Evolutionary conservation across 495 filamentous ascomycete species (phyloP), one percentile per base, ranked within the genome.

Genomic region (Trichoderma virens): DNA sequence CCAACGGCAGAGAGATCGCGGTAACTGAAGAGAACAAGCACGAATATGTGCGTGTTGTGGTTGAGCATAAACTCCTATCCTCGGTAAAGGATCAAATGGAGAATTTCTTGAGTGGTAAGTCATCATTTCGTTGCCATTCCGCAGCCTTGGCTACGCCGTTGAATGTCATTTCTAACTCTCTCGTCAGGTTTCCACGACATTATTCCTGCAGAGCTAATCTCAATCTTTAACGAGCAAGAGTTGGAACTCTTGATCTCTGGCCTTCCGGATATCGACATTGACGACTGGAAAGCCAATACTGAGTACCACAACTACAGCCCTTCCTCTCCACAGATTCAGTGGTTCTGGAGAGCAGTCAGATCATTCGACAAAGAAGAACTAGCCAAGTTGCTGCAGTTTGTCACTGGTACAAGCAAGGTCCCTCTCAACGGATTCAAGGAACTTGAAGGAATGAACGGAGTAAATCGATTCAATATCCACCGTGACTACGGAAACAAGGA

Each of bases 1-100:
- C 87, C 47, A 88, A 96, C 69, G 94, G 94, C 38, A 88, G 87
- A 69, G 93, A 97, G 73, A 90, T 97, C 59, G 84, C 90, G 0
- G 95, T 99, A 62, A 98, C 94, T 0, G 90, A 99, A 67, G 93
- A 97, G 66, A 99, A 99, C 78, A 99, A 99, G 81, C 90, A 96
- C 61, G 92, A 97, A 66, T 99, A 98, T 70, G 89, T 97, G 34
- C 90, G 92, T 68, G 80, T 91, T 30, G 88, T 98, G 35, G 91
- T 96, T n/a, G 93, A 98, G 75, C 90, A 96, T 75, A 90, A 90
- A 68, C 83, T 99, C 59, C 87, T 93, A 27, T 88, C 89, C 13
- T 96, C 93, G 59, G 93, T 99, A 45, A 86, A 91, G 75, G 89
- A 92, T 45, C 94, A 99, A 75, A 87, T 99, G 71, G 91, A 97